A percentile compares a stretch with the other conserved stretches of the same genome.
Conservation (phyloP, 305 asterid genomes). For the Fraxinus ornus region DNA sequence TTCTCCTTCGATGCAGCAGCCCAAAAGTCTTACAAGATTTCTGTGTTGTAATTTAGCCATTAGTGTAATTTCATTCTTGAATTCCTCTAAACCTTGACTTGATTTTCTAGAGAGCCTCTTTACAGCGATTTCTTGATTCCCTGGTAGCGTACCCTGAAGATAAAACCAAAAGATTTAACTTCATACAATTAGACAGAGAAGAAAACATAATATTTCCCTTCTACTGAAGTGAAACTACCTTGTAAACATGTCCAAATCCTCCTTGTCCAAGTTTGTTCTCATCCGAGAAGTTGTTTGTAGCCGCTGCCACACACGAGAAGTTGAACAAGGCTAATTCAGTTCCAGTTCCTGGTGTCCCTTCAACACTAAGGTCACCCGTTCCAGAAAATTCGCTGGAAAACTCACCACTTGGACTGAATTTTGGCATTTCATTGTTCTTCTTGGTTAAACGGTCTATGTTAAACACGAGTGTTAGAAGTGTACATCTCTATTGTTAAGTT, state of each 20-base stretch:
- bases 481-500: background rate
- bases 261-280: constrained; percentile 83
- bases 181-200: background rate
- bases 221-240: constrained; percentile 34
- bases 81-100: constrained; percentile 79
- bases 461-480: background rate
- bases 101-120: constrained; percentile 81
- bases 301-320: constrained; percentile 50
- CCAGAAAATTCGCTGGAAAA: constrained; percentile 41
- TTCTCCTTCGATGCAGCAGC: constrained; percentile 81
- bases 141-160: constrained; percentile 62
- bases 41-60: constrained; percentile 84
- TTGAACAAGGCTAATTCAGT: constrained; percentile 54
- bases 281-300: constrained; percentile 58
- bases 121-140: constrained; percentile 70
- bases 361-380: constrained; percentile 38
- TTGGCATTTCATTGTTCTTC: constrained; percentile 28
- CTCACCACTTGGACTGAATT: constrained; percentile 45
- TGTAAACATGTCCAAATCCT: constrained; percentile 85
- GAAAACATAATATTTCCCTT: background rate
- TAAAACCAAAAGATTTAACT: background rate
- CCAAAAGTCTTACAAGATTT: constrained; percentile 73
- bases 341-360: constrained; percentile 55
- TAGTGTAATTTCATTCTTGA: constrained; percentile 69
- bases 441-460: constrained; percentile 33